Conservation (phyloP, 495 filamentous ascomycete genomes). For the Aspergillus nanangensis region DNA sequence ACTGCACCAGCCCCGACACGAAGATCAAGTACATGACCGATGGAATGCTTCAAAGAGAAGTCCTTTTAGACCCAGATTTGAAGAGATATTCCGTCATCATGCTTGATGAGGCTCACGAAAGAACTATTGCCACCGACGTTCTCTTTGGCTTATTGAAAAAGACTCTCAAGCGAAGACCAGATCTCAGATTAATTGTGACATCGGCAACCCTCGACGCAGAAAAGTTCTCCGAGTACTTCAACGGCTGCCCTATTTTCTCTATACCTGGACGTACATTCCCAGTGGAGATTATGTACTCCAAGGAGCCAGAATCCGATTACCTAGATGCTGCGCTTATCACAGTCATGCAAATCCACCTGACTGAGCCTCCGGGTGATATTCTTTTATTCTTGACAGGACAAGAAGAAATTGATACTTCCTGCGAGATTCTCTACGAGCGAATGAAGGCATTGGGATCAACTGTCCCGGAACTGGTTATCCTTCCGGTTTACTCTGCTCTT, state of each 20-base stretch:
- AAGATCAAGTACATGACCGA: slow-evolving; percentile 99
- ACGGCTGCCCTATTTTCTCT: slow-evolving; percentile 89
- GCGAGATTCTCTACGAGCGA: slow-evolving; percentile 86
- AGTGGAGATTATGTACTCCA: slow-evolving; percentile 90
- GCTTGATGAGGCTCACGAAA: slow-evolving; percentile 97
- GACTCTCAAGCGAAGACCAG: slow-evolving; percentile 76
- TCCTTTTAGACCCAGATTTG: slow-evolving; percentile 82
- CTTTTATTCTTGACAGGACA: slow-evolving; percentile 94
- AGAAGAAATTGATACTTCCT: slow-evolving; percentile 95
- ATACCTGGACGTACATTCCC: slow-evolving; percentile 94
- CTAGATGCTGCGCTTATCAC: slow-evolving; percentile 92
- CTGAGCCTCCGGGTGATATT: slow-evolving; percentile 87
- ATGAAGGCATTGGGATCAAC: slow-evolving; percentile 93
- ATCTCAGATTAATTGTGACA: slow-evolving; percentile 93
- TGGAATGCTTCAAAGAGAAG: slow-evolving; percentile 94
- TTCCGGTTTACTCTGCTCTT: slow-evolving; percentile 91
- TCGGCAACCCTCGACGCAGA: slow-evolving; percentile 95
- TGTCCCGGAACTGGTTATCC: slow-evolving; percentile 87
- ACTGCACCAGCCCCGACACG: slow-evolving; percentile 83
- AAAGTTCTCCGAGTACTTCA: slow-evolving; percentile 95
- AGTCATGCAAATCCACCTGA: slow-evolving; percentile 97
- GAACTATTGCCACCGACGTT: slow-evolving; percentile 94
- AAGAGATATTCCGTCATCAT: slow-evolving; percentile 93
- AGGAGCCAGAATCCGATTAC: slow-evolving; percentile 94
- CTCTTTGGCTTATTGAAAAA: slow-evolving; percentile 94